Base-by-base conservation (phyloP, 1,284 basidiomycete genomes). In the Malassezia equina region DNA sequence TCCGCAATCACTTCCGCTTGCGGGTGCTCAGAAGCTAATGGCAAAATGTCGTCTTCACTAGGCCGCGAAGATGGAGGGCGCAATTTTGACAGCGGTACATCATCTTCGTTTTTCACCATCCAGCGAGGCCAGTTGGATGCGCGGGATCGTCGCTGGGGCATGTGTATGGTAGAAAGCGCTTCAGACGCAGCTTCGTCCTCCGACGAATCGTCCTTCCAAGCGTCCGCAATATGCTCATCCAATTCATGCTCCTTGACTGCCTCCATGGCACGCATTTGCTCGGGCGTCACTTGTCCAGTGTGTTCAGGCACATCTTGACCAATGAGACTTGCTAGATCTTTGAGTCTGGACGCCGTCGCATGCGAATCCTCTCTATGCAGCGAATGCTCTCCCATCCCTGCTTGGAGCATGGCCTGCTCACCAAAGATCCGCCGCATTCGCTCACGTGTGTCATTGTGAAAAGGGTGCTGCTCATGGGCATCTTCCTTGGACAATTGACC, bases 1-100 rank as follows among this genome's bases (percentile, higher is more conserved):
- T 72, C 66, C 6, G 69, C 70, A 36, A 73, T 72, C 55, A 73
- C 65, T 13, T 68, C 71, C 0, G 71, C 70, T 33, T 73, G 68
- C 1, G 67, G 67, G 39, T 72, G 70, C 12, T 55, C 55, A 8
- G 52, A 53, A 25, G 68, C 71, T 7, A 73, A 57, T 5, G 70
- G 68, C 53, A 69, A 59, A 43, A 65, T 51, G 17, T 52, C 50
- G 19, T 60, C 60, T 4, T 40, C 39, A 15, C 27, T 17, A 9
- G 32, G 33, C 5, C 24, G 40, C 2, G 40, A 13, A 4, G 31
- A 31, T 11, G 12, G 34, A 8, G 12, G 33, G 3, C 31, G 54
- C 21, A 57, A 15, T 3, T n/a, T 17, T 9, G 34, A 13, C 8
- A 57, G 51, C 12, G 55, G 55, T 11, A 52, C 27, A n/a, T 50